Conservation (phyloP, 73 alveolate species). For the Blepharisma stoltei region DNA sequence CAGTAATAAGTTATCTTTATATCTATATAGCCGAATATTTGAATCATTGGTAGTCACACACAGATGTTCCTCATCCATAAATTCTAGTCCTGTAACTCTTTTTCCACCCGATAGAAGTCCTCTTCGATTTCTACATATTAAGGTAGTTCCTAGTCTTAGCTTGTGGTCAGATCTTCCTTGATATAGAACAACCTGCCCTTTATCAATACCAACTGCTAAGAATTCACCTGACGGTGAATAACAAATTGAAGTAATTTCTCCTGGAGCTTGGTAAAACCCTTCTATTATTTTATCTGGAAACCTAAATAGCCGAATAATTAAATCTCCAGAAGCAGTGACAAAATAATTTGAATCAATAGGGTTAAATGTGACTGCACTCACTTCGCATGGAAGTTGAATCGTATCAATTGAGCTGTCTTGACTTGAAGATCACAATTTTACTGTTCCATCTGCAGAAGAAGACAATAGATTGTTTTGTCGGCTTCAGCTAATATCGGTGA, state of each 20-base stretch:
- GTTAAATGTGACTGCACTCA: too few species aligned
- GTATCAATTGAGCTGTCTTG: too few species aligned
- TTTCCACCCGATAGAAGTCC: conserved; percentile 80
- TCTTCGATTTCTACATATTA: conserved; percentile 63
- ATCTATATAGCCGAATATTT: conserved; percentile 63
- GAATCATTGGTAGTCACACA: conserved; percentile 80
- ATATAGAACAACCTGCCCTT: conserved; percentile 72
- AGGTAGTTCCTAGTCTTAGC: conserved; percentile 27
- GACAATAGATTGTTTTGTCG: too few species aligned
- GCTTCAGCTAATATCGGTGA: too few species aligned
- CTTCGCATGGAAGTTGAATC: too few species aligned
- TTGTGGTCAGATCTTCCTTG: conserved; percentile 32
- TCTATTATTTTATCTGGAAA: too few species aligned
- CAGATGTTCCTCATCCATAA: conserved; percentile 60
- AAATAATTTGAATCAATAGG: too few species aligned
- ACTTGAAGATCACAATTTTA: too few species aligned
- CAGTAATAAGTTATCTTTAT: conserved; percentile 52
- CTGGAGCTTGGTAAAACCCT: conserved; percentile 43
- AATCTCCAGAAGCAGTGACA: too few species aligned
- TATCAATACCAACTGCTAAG: conserved; percentile 68
- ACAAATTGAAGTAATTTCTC: conserved; percentile 60
- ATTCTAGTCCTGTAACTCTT: conserved; percentile 75
- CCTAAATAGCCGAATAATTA: too few species aligned
- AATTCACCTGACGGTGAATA: conserved; percentile 65
- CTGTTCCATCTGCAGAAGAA: too few species aligned